Percentiles rank a stretch among this genome's conserved stretches.
Conservation (phyloP, 2,329 filamentous ascomycete genomes). For the Talaromyces sp. region DNA sequence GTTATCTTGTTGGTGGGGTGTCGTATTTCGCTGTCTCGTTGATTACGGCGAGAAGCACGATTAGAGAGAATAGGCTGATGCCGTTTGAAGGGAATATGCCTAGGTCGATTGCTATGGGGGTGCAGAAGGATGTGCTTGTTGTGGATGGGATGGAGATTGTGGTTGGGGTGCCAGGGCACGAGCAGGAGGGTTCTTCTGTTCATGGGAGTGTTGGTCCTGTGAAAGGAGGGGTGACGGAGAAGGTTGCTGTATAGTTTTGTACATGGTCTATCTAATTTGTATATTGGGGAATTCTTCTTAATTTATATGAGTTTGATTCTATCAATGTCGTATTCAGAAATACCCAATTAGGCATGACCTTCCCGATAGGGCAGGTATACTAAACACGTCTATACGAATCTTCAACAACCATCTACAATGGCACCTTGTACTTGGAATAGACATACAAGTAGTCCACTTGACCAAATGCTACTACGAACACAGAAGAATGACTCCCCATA, state of each 20-base stretch:
- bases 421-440: not conserved
- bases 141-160: constrained; percentile 9
- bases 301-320: not conserved
- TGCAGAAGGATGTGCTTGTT: constrained; percentile 3
- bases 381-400: not conserved
- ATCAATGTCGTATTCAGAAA: not conserved
- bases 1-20: constrained; percentile 19
- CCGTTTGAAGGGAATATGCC: constrained; percentile 12
- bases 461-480: too few species aligned
- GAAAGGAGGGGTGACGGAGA: not conserved
- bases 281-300: not conserved
- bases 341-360: not conserved
- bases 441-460: too few species aligned
- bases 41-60: constrained; percentile 13
- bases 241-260: not conserved
- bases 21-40: constrained; percentile 17
- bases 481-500: not conserved
- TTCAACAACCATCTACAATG: not conserved
- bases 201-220: not conserved
- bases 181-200: not conserved
- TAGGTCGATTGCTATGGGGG: constrained; percentile 4
- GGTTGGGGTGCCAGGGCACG: not conserved
- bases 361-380: not conserved
- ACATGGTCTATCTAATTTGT: not conserved
- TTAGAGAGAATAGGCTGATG: not conserved